Percentiles rank a stretch among this genome's conserved stretches.
Conservation (phyloP, 2,329 filamentous ascomycete species). For the Pezicula radicicola region DNA sequence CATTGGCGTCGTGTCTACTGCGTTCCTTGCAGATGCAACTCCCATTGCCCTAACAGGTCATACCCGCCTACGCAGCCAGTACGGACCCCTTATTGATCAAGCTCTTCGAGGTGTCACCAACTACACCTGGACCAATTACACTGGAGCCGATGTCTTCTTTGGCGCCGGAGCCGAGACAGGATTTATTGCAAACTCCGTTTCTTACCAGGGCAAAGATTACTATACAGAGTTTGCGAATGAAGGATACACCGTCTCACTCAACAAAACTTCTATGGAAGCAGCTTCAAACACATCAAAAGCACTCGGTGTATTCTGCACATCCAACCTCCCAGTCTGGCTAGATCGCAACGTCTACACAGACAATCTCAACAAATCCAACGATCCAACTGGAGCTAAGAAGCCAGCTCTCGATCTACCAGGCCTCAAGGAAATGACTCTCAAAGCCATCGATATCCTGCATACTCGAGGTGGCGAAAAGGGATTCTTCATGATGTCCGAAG, state of each 20-base stretch:
- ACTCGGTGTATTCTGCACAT: constrained; percentile 74
- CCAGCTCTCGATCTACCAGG: constrained; percentile 75
- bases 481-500: constrained; percentile 87
- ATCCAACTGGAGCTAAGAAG: constrained; percentile 61
- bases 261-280: constrained; percentile 67
- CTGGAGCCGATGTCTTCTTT: constrained; percentile 77
- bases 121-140: constrained; percentile 75
- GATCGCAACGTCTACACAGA: constrained; percentile 77
- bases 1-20: constrained; percentile 71
- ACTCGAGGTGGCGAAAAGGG: constrained; percentile 64
- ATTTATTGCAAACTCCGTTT: constrained; percentile 63
- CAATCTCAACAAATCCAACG: constrained; percentile 66
- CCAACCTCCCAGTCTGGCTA: constrained; percentile 79
- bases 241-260: constrained; percentile 69
- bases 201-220: constrained; percentile 72
- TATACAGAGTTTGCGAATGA: constrained; percentile 71
- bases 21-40: constrained; percentile 77
- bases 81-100: constrained; percentile 71
- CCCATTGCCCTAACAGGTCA: constrained; percentile 73
- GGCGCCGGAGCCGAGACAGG: constrained; percentile 75
- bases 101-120: constrained; percentile 74
- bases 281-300: constrained; percentile 58
- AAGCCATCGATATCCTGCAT: constrained; percentile 78
- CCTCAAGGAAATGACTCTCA: constrained; percentile 86
- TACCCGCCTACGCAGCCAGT: constrained; percentile 66